Conservation (phyloP, 352 stramenopile genomes). For the Saprolegnia diclina region DNA sequence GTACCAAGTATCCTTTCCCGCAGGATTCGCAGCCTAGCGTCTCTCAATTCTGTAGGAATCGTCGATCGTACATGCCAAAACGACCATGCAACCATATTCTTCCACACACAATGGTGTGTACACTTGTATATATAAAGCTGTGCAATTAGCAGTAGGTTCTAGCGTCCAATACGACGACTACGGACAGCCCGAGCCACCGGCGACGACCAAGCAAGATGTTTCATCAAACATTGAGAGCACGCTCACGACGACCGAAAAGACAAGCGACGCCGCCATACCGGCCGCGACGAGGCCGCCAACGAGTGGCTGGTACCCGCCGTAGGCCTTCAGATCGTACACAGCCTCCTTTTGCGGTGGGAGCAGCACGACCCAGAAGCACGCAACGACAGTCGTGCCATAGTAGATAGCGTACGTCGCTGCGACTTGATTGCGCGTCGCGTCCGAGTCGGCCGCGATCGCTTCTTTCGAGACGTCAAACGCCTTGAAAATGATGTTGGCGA, state of each 20-base stretch:
- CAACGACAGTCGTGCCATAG: constrained; percentile 26
- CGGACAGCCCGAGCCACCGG: constrained; percentile 43
- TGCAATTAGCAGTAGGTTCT: too few relatives aligned
- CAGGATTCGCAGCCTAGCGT: too few relatives aligned
- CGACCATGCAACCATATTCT: too few relatives aligned
- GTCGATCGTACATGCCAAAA: too few relatives aligned
- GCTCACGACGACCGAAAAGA: constrained; percentile 57
- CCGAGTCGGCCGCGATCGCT: constrained; percentile 17
- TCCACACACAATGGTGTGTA: too few relatives aligned
- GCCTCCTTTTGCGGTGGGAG: constrained; percentile 32
- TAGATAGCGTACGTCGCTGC: constrained; percentile 23
- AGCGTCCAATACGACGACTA: neutral
- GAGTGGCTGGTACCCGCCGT: constrained; percentile 11
- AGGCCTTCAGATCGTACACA: constrained; percentile 27
- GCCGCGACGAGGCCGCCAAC: constrained; percentile 20
- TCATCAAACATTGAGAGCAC: constrained; percentile 48
- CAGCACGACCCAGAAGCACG: constrained; percentile 27
- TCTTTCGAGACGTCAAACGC: constrained; percentile 22
- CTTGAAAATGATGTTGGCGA: constrained; percentile 27
- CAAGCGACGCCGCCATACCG: constrained; percentile 29
- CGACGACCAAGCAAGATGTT: constrained; percentile 52
- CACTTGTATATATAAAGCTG: too few relatives aligned
- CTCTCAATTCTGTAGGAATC: too few relatives aligned
- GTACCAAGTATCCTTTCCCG: too few relatives aligned
- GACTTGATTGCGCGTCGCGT: constrained; percentile 21